Percentiles rank a stretch among this genome's conserved stretches.
phyloP scores from a whole-genome alignment of 2,329 filamentous ascomycete genomes.

The Claviceps pazoutovae region DNA sequence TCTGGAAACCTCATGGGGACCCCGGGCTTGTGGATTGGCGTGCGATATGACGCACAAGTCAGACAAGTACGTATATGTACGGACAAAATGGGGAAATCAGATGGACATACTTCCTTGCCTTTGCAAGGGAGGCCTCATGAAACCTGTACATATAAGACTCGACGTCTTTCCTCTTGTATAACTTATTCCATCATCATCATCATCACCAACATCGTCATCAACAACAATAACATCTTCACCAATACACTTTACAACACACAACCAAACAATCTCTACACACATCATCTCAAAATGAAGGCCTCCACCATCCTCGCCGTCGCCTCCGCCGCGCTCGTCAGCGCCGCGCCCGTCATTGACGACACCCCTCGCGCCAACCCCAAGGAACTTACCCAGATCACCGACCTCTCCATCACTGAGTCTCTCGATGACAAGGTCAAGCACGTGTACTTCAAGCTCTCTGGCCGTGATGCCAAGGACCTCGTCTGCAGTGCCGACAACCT shows the following conservation, averaged over 20 bases:
- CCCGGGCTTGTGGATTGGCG: no score
- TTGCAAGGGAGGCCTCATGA: no score
- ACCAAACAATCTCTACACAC: no score
- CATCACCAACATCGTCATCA: neutral
- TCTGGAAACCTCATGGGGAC: no score
- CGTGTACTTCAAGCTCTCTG: conserved; percentile 12
- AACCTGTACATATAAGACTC: neutral
- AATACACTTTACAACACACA: no score
- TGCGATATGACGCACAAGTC: no score
- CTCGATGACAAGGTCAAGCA: neutral
- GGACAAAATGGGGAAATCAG: no score
- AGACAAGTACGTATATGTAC: no score
- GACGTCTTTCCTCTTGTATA: neutral
- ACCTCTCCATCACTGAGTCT: conserved; percentile 13
- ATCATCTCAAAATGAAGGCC: neutral
- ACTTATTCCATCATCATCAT: neutral
- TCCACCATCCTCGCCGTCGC: neutral
- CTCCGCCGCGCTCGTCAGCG: neutral
- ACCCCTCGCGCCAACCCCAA: neutral
- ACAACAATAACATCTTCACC: neutral
- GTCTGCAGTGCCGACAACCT: conserved; percentile 7
- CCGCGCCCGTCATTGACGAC: neutral
- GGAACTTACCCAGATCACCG: conserved; percentile 14
- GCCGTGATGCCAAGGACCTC: conserved; percentile 8
- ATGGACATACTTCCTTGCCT: no score